Evolutionary conservation across 768 basidiomycete species (phyloP), one percentile per base, ranked within the genome.

Genomic region (Agrocybe praecox): DNA sequence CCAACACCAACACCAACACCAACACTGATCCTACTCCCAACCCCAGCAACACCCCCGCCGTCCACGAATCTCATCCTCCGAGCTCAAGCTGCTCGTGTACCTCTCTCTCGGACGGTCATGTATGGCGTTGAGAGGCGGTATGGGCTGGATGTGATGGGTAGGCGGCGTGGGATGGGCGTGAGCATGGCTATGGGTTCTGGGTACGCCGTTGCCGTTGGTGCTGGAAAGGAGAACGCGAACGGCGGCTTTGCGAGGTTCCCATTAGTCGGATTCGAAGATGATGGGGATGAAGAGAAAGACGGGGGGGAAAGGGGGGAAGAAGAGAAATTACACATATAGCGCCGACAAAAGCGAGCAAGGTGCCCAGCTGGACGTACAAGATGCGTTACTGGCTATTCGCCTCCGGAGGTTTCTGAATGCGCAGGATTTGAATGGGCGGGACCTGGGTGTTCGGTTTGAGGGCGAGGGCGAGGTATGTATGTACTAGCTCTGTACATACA

Each of bases 61-160:
- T 17, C 33, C 57, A 15, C 63, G 61, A 0, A 46, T 63, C 10
- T 56, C 64, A 11, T 36, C 59, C 12, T 62, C 61, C 7, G 65
- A 67, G 52, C 54, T 67, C 32, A 49, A 55, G n/a, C 51, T 65
- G 5, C 55, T 67, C 17, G 22, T 64, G 17, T 60, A 55, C 42
- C 58, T 67, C n/a, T n/a, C n/a, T 67, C 64, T 49, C 49, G 62
- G 14, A 67, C 67, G 6, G 56, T 67, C 19, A 59, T 64, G 6
- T 56, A 47, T 26, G 67, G 67, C 9, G 43, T 68, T 40, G 67
- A 68, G 55, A 44, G 60, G 23, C 50, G 67, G 5, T 53, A 63
- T 24, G 53, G 55, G 24, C 17, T 45, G n/a, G n/a, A n/a, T n/a
- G 44, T 51, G 3, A 12, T 6, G 36, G 6, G 12, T 6, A 29